Evolutionary conservation across 257 asterid species (phyloP).

Genomic region (Solanum verrucosum): DNA sequence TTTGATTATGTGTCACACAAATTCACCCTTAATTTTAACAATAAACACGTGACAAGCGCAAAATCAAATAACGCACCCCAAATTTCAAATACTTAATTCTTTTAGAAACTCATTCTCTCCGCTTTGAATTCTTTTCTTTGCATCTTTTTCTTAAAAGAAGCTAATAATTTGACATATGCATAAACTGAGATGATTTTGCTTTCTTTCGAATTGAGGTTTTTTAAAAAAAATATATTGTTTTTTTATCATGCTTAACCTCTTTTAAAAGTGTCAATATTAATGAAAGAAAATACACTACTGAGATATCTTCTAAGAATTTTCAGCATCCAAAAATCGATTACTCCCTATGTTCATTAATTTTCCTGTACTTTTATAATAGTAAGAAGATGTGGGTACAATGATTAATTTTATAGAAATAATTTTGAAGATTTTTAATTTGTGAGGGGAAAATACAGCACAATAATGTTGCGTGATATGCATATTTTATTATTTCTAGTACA

Average conservation of each 20-base stretch:
- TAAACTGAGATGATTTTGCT: not conserved
- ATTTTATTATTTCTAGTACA: not conserved
- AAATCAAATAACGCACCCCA: no score
- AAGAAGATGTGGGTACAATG: not conserved
- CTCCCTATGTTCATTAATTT: not conserved
- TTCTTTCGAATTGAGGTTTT: not conserved
- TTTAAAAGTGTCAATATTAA: not conserved
- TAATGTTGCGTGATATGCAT: not conserved
- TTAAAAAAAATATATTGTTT: no score
- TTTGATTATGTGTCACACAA: not conserved
- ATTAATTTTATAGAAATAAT: no score
- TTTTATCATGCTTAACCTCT: not conserved
- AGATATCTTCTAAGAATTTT: not conserved
- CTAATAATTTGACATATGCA: not conserved
- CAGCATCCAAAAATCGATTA: not conserved
- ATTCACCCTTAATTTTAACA: not conserved
- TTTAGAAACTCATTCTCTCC: not conserved
- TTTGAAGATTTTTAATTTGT: not conserved
- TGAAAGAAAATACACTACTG: not conserved
- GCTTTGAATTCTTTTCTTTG: not conserved
- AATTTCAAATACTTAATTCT: not conserved
- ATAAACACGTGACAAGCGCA: not conserved
- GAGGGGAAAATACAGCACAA: not conserved
- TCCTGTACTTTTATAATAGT: not conserved
- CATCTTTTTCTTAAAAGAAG: not conserved